Evolutionary conservation across 2,329 filamentous ascomycete species (phyloP).

Genomic region (Amesomyces nigricolor): DNA sequence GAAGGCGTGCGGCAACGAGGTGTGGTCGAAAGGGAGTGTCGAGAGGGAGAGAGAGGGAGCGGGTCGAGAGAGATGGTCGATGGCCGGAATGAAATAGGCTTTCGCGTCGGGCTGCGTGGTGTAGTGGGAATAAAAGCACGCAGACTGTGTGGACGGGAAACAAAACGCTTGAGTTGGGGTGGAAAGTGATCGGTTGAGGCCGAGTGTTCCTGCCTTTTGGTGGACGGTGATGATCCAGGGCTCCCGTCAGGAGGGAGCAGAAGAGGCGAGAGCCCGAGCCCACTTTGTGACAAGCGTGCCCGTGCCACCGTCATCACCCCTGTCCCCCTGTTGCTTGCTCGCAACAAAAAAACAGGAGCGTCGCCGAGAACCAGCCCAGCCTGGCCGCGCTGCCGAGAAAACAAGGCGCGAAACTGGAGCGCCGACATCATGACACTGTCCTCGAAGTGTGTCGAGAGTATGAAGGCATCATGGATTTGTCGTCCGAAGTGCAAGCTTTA

Average conservation of each 20-base stretch:
- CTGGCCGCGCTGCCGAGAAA: no score
- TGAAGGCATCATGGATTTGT: no score
- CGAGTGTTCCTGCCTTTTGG: conserved; percentile 14
- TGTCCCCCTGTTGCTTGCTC: not conserved
- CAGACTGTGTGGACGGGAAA: not conserved
- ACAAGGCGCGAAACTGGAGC: no score
- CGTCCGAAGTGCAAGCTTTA: no score
- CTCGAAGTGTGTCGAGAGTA: no score
- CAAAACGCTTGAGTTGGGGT: not conserved
- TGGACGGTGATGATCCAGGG: conserved; percentile 13
- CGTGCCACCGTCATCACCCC: conserved; percentile 16
- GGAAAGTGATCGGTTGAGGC: conserved; percentile 5
- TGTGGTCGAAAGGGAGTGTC: not conserved
- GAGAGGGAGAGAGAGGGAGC: not conserved
- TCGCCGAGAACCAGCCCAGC: no score
- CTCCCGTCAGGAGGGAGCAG: conserved; percentile 14
- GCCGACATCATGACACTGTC: no score
- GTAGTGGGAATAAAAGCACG: not conserved
- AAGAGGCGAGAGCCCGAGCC: conserved; percentile 20
- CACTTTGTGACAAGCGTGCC: conserved; percentile 9
- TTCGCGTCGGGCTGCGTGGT: not conserved
- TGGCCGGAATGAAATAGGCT: not conserved
- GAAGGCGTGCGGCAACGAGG: not conserved
- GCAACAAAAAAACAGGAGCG: conserved; percentile 6
- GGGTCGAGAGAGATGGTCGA: not conserved